Percentiles rank a stretch among this genome's conserved stretches.
Conservation (phyloP, 2,329 filamentous ascomycete genomes). For the Purpureocillium takamizusanense region DNA sequence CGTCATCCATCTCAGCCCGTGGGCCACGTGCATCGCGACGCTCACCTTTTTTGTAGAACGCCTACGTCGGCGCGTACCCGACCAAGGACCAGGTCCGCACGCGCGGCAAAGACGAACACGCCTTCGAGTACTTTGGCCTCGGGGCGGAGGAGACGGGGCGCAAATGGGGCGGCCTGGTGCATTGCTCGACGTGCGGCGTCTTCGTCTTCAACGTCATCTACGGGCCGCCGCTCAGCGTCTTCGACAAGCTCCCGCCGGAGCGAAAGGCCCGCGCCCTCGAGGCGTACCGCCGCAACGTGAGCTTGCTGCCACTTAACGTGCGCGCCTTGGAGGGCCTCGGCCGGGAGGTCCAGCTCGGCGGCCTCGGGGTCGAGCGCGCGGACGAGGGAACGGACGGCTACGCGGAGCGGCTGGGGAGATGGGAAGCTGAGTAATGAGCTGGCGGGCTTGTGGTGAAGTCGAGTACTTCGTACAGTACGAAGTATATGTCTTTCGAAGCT, state of each 20-base stretch:
- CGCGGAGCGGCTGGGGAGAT: neutral
- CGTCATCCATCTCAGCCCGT: neutral
- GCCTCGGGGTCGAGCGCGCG: conserved; percentile 6
- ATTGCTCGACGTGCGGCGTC: conserved; percentile 20
- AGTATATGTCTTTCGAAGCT: too few species aligned
- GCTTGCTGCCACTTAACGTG: conserved; percentile 15
- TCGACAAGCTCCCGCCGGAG: conserved; percentile 16
- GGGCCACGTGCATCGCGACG: too few species aligned
- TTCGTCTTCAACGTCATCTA: conserved; percentile 17
- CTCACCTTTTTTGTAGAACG: conserved; percentile 10
- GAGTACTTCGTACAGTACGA: too few species aligned
- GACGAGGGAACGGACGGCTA: conserved; percentile 17
- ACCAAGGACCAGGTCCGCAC: conserved; percentile 16
- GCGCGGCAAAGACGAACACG: conserved; percentile 13
- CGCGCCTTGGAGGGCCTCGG: conserved; percentile 13
- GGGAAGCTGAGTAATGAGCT: too few species aligned
- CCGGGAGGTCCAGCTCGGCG: neutral
- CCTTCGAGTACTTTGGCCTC: conserved; percentile 12
- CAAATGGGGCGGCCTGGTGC: conserved; percentile 10
- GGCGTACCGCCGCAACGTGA: conserved; percentile 13
- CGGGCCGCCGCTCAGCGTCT: conserved; percentile 17
- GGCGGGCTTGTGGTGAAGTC: too few species aligned
- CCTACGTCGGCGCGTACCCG: conserved; percentile 18
- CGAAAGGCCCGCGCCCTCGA: conserved; percentile 11
- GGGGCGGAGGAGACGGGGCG: conserved; percentile 4